phyloP scores from a whole-genome alignment of 2,329 filamentous ascomycete species.

The Neurospora crassa region DNA sequence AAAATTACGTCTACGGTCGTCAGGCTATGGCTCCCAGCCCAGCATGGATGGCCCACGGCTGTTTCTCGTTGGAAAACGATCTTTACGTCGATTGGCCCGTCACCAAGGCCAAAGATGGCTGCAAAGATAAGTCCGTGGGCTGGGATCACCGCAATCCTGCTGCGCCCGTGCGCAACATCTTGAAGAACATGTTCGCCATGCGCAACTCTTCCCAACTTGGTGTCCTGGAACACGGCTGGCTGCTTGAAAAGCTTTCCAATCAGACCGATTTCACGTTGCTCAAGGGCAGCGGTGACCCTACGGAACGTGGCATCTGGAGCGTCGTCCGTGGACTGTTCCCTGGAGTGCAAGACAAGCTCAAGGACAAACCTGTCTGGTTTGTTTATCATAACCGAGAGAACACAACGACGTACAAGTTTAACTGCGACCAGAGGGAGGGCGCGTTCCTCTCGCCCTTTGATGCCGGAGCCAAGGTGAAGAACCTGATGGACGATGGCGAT shows the following conservation, averaged over 20 bases:
- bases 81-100: conserved; percentile 48
- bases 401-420: conserved; percentile 43
- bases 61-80: conserved; percentile 43
- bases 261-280: conserved; percentile 28
- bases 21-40: conserved; percentile 51
- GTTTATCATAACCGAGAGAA: conserved; percentile 40
- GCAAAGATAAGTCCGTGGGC: conserved; percentile 42
- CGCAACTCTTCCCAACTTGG: conserved; percentile 36
- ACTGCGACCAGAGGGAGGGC: conserved; percentile 36
- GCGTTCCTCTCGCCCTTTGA: conserved; percentile 49
- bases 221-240: conserved; percentile 49
- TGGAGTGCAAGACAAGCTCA: conserved; percentile 39
- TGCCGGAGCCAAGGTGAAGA: conserved; percentile 46
- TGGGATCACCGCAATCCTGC: conserved; percentile 54
- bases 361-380: conserved; percentile 37
- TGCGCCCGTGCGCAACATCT: conserved; percentile 48
- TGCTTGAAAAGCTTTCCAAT: conserved; percentile 44
- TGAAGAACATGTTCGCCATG: conserved; percentile 52
- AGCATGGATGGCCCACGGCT: conserved; percentile 55
- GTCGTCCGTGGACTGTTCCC: conserved; percentile 41
- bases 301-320: conserved; percentile 46
- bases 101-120: conserved; percentile 39
- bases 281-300: conserved; percentile 23
- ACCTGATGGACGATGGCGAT: conserved; percentile 53
- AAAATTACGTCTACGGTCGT: conserved; percentile 54